A percentile compares a stretch with the other conserved stretches of the same genome.
Evolutionary conservation across 2,329 filamentous ascomycete species (phyloP).

Genomic region (Microcera coccophila): DNA sequence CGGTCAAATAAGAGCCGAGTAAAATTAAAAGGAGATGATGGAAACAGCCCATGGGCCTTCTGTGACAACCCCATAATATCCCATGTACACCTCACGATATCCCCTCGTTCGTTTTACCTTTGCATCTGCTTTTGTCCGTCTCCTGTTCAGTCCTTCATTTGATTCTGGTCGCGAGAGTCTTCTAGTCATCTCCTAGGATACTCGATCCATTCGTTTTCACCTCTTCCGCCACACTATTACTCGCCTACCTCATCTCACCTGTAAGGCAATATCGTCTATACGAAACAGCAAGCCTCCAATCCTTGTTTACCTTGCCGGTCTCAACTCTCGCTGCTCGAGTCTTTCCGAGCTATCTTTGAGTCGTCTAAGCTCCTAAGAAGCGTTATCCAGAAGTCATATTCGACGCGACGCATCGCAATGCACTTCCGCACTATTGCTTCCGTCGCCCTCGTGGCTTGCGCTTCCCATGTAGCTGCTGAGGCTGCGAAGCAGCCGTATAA

Average conservation of each 20-base stretch:
- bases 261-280: neutral
- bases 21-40: constrained; percentile 21
- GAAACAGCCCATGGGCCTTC: constrained; percentile 3
- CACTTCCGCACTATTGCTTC: constrained; percentile 33
- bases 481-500: constrained; percentile 32
- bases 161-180: no score
- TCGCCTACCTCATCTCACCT: neutral
- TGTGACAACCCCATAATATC: no score
- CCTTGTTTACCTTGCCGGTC: neutral
- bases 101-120: neutral
- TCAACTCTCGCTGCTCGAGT: neutral
- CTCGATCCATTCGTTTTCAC: constrained; percentile 26
- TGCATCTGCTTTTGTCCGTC: no score
- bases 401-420: no score
- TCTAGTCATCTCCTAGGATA: neutral
- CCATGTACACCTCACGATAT: neutral
- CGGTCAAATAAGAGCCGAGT: constrained; percentile 8
- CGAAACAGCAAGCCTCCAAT: neutral
- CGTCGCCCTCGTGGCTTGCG: constrained; percentile 35
- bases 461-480: constrained; percentile 29
- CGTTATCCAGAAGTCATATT: no score
- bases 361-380: no score
- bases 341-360: neutral
- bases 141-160: no score
- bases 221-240: neutral